Base-by-base conservation (phyloP, 2,329 filamentous ascomycete genomes). In the Cladosporium sp. region DNA sequence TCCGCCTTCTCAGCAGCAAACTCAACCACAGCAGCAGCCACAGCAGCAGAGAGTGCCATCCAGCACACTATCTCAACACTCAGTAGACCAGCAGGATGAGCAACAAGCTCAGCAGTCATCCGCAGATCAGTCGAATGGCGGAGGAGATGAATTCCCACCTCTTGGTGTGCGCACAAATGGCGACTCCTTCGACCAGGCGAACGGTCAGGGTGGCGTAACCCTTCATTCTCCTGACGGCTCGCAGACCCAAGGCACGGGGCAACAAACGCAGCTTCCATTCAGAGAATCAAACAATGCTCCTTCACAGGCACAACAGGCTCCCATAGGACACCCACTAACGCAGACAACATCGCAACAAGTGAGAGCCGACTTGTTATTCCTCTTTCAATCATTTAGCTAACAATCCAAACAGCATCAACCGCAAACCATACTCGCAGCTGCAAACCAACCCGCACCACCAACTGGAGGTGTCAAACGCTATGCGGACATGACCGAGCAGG, bases 91-190 rank as follows among this genome's bases (percentile, higher is more conserved):
- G 36, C 83, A 80, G 64, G 82, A 82, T 37, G 79, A 78, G 34
- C 80, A 83, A 66, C 62, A 62, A 75, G 75, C 48, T 77, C 81
- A 64, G 37, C 66, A 64, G 54, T 55, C 60, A 19, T 58, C 64
- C 2, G 49, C 40, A n/a, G 64, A 68, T 20, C 62, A 61, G 20
- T 51, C 58, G 17, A 56, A 48, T 37, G 57, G 42, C 32, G 78
- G 78, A 61, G 81, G 83, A 48, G 82, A 85, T 15, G 83, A 85
- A 55, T 85, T 85, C 58, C 82, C 82, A 58, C 81, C 83, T n/a
- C 70, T 85, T 49, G 79, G 81, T 53, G 78, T 80, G 48, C 79
- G 78, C 56, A 70, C 74, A 19, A 74, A 77, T 47, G 74, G 75
- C 48, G 81, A 83, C n/a, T 70, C 50, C 17, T 50, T 60, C 15